Evolutionary conservation across 1,284 basidiomycete genomes (phyloP), one percentile per base, ranked within the genome.

Genomic region (Leccinum huronense): DNA sequence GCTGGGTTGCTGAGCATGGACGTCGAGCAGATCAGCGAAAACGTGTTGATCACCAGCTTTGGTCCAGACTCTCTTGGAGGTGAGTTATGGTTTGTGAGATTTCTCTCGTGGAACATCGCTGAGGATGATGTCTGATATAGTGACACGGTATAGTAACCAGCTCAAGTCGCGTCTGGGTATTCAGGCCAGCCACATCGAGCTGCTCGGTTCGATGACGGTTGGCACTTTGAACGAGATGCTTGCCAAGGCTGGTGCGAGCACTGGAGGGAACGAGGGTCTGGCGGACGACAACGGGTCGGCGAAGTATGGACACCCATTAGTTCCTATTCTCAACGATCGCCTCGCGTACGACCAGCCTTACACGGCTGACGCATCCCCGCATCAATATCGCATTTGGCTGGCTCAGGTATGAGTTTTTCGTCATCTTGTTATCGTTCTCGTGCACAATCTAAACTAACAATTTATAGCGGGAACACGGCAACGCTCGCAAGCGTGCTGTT

Each of bases 311-410:
- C 62, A 72, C 27, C 63, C 72, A 6, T 70, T 75, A 11, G 62
- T 75, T 27, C 71, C 74, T 2, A 67, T 69, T 51, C 68, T 74
- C 23, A 74, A 74, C 23, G 70, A 74, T 42, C 67, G 68, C 36
- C 67, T 74, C 36, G 72, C 73, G 9, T 74, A 74, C 23, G 72
- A 74, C n/a, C 64, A 75, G 36, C 71, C 72, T 2, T 75, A 73
- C 58, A 72, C 65, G 14, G 42, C 73, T 0, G 72, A 73, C 23
- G 73, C 71, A 5, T 75, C 73, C 2, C 67, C 73, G 1, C 71
- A 75, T 48, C 73, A 73, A 38, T 75, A 75, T 56, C 72, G 71
- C 4, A 75, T 73, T 31, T 73, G 72, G 73, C 59, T 73, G 33
- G 72, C 72, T 31, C 71, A 73, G 66, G 72, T 75, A 62, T 19